phyloP scores from a whole-genome alignment of 495 filamentous ascomycete genomes.

The Evansstolkia leycettana region DNA sequence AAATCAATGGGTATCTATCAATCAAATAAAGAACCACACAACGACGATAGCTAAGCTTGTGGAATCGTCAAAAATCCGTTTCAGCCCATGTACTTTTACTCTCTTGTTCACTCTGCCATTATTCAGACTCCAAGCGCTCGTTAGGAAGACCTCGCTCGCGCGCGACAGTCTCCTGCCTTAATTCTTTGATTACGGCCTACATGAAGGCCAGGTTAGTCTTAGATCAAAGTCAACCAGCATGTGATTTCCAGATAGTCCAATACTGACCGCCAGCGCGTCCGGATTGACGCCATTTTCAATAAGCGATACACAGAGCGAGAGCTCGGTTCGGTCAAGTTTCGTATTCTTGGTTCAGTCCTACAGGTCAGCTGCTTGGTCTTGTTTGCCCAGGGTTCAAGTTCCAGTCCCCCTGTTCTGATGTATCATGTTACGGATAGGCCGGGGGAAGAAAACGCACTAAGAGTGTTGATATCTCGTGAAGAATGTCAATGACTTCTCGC shows the following conservation, averaged over 20 bases:
- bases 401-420: too few species aligned
- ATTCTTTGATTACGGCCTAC: constrained; percentile 61
- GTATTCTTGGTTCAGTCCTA: constrained; percentile 73
- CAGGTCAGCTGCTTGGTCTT: not conserved
- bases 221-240: not conserved
- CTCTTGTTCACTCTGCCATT: not conserved
- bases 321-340: constrained; percentile 73
- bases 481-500: constrained; percentile 90
- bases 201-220: not conserved
- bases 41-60: too few species aligned
- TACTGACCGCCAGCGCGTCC: constrained; percentile 79
- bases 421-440: too few species aligned
- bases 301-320: constrained; percentile 89
- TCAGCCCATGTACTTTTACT: not conserved
- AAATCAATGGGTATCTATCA: not conserved
- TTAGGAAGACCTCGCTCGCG: constrained; percentile 9
- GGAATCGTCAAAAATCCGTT: not conserved
- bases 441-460: constrained; percentile 60
- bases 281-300: constrained; percentile 97
- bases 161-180: constrained; percentile 44
- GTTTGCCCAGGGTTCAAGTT: not conserved
- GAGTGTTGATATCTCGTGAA: constrained; percentile 85
- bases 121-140: constrained; percentile 13
- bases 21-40: not conserved
- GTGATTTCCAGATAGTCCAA: not conserved